These are phyloP conservation scores for Lachancea quebecensis DNA, from an alignment of 805 yeast species.

Conservation along the genomic window DNA sequence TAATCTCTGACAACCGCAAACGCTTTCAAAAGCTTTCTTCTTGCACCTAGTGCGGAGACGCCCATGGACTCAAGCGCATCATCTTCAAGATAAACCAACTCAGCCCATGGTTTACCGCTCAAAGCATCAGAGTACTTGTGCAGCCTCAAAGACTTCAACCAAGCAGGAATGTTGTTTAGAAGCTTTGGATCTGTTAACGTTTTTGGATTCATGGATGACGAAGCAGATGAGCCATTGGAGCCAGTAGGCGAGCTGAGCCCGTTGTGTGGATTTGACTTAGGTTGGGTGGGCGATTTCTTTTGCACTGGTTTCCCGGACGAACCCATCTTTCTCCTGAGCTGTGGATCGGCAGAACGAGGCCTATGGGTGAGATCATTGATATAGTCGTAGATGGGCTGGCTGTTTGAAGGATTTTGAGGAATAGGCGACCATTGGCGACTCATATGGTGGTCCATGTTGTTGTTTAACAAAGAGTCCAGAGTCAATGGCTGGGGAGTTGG, in stretches of 20 bases:
- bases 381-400: slow-evolving; percentile 23
- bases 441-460: slow-evolving; percentile 7
- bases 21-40: slow-evolving; percentile 87
- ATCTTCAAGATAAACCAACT: slow-evolving; percentile 66
- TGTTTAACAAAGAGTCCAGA: slow-evolving; percentile 35
- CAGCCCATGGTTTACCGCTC: slow-evolving; percentile 69
- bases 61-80: slow-evolving; percentile 68
- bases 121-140: slow-evolving; percentile 91
- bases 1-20: slow-evolving; percentile 72
- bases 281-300: slow-evolving; percentile 12
- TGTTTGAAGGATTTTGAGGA: slow-evolving; percentile 38
- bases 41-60: slow-evolving; percentile 90
- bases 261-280: slow-evolving; percentile 32
- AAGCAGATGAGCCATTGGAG: slow-evolving; percentile 2
- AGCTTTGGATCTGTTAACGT: slow-evolving; percentile 47
- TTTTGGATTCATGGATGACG: slow-evolving; percentile 36
- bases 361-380: slow-evolving; percentile 32
- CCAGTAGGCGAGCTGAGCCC: slow-evolving; percentile 6
- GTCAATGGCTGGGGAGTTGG: slow-evolving; percentile 32
- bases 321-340: slow-evolving; percentile 9
- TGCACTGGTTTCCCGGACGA: slow-evolving; percentile 10
- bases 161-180: slow-evolving; percentile 75
- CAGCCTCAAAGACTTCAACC: slow-evolving; percentile 83
- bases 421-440: slow-evolving; percentile 23
- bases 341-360: slow-evolving; percentile 40